Base-by-base conservation (phyloP, 139 green algal species). In the Parachlorella kessleri region DNA sequence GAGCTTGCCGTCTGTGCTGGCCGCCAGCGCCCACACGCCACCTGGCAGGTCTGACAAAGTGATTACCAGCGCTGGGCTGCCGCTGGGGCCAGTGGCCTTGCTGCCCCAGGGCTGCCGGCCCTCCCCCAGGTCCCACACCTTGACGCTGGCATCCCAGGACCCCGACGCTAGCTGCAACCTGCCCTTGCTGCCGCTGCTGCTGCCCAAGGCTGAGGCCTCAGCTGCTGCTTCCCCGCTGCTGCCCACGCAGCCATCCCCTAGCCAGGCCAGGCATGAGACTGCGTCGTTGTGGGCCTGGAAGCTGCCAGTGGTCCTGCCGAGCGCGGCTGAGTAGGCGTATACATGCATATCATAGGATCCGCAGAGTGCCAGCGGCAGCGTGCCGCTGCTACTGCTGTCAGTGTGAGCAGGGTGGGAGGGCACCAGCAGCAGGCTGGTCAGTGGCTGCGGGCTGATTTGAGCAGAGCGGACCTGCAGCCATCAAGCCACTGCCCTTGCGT, bases 61-160 rank as follows among this genome's bases (percentile, higher is more conserved):
- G 48, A 14, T 78, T 0, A 67, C 36, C 9, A 48, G 36, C 33
- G 82, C 42, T 2, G 66, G 33, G n/a, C 76, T 30, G 30, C 59
- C 74, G 59, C 33, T 59, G n/a, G n/a, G n/a, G n/a, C n/a, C n/a
- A n/a, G n/a, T n/a, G n/a, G n/a, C n/a, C n/a, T n/a, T n/a, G n/a
- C n/a, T n/a, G n/a, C n/a, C 39, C 92, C 92, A 96, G 0, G 92
- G 92, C 32, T 86, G 73, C 3, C 92, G 83, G 28, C 88, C 92
- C 81, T 95, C 90, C 3, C 63, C 80, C 66, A 93, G 59, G 32
- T 73, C 66, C 88, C 90, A 91, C 2, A 92, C 55, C 78, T 91
- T 93, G 30, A 96, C 78, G 3, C 86, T 83, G 77, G 92, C 91
- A 73, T 97, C 93, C 89, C 91, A 96, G 3, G 86, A 92, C 10